A percentile compares a stretch with the other conserved stretches of the same genome.
These are phyloP conservation scores for Ogataea trehalophila DNA, from an alignment of 805 yeast species.

Conservation along the genomic window DNA sequence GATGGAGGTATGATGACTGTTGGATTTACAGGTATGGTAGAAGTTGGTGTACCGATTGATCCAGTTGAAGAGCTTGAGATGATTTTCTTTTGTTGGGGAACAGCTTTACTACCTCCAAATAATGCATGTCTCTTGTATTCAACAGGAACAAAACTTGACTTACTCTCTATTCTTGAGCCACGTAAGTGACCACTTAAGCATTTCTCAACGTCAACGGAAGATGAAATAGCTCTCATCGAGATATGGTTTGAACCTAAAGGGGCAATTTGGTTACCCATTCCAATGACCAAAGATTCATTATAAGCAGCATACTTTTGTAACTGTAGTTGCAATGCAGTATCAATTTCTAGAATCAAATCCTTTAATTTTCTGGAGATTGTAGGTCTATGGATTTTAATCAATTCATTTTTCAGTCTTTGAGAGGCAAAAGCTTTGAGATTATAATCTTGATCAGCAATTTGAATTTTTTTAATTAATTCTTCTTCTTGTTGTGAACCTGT, in stretches of 20 bases:
- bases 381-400: slow-evolving; percentile 73
- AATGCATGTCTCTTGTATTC: slow-evolving; percentile 70
- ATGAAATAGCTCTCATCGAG: slow-evolving; percentile 74
- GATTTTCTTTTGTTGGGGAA: background rate
- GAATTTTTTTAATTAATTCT: slow-evolving; percentile 75
- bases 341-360: slow-evolving; percentile 78
- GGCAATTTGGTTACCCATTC: slow-evolving; percentile 75
- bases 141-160: slow-evolving; percentile 50
- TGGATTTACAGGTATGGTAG: background rate
- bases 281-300: slow-evolving; percentile 77
- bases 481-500: slow-evolving; percentile 88
- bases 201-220: slow-evolving; percentile 75
- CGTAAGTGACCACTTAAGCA: slow-evolving; percentile 68
- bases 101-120: slow-evolving; percentile 29
- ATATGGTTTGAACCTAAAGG: slow-evolving; percentile 51
- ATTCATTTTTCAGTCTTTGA: slow-evolving; percentile 67
- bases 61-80: background rate
- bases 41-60: background rate
- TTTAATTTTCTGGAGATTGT: slow-evolving; percentile 64
- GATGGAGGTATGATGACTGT: background rate
- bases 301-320: slow-evolving; percentile 85
- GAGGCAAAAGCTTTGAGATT: slow-evolving; percentile 70
- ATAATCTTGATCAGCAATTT: slow-evolving; percentile 82
- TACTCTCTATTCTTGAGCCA: slow-evolving; percentile 31
- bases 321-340: slow-evolving; percentile 84